A percentile compares a stretch with the other conserved stretches of the same genome.
These are phyloP conservation scores for Aspergillus sp. DNA, from an alignment of 2,329 filamentous ascomycete genomes.

Conservation along the genomic window DNA sequence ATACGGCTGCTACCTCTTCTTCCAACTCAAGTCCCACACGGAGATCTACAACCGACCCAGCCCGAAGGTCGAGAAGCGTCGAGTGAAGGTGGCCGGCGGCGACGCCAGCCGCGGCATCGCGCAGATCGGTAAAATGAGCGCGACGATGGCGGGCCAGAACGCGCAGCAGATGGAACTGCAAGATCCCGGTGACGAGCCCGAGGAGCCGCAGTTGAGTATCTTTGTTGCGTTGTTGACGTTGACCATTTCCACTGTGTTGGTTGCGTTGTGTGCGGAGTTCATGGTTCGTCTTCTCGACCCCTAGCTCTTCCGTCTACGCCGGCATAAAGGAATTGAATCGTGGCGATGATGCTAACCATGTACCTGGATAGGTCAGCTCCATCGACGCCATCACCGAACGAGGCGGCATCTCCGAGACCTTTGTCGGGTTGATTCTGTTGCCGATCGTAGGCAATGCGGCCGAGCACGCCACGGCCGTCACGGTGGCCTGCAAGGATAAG, in stretches of 20 bases:
- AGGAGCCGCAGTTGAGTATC: constrained; percentile 73
- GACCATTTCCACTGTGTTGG: constrained; percentile 69
- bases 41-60: constrained; percentile 77
- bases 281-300: constrained; percentile 43
- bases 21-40: constrained; percentile 85
- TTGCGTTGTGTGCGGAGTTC: constrained; percentile 72
- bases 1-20: constrained; percentile 80
- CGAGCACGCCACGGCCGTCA: constrained; percentile 64
- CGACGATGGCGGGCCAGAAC: constrained; percentile 51
- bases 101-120: constrained; percentile 52
- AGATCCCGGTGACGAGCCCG: constrained; percentile 67
- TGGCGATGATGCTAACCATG: neutral
- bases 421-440: constrained; percentile 63
- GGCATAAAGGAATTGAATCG: neutral
- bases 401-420: constrained; percentile 55
- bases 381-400: constrained; percentile 55
- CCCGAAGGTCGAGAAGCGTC: constrained; percentile 68
- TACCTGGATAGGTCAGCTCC: constrained; percentile 44
- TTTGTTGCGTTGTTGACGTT: constrained; percentile 71
- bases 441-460: constrained; percentile 67
- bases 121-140: constrained; percentile 54
- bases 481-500: constrained; percentile 64
- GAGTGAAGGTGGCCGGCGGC: constrained; percentile 49
- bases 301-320: too few species aligned
- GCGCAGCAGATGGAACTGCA: constrained; percentile 49